A percentile compares a stretch with the other conserved stretches of the same genome.
These are phyloP conservation scores for Thraustochytrium sp. DNA, from an alignment of 352 stramenopile genomes.

Conservation along the genomic window DNA sequence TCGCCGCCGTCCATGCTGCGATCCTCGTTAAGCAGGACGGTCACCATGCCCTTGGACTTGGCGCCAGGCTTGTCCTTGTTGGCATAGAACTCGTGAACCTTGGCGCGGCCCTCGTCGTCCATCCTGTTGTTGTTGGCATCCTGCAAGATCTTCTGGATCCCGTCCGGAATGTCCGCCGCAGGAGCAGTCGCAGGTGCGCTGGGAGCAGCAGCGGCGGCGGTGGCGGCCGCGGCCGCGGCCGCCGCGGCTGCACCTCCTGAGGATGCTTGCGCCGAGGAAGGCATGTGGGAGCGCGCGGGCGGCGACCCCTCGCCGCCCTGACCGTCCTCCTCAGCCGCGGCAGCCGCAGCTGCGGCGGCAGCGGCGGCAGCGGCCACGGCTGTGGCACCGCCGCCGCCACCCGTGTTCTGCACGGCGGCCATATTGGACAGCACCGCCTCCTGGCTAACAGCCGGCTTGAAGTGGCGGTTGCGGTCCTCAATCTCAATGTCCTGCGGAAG, in stretches of 20 bases:
- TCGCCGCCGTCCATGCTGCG: neutral
- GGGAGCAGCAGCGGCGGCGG: neutral
- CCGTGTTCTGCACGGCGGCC: too few relatives aligned
- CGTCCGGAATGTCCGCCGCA: neutral
- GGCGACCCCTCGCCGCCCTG: too few relatives aligned
- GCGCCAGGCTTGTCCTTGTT: neutral
- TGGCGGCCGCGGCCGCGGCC: neutral
- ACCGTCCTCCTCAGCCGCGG: too few relatives aligned
- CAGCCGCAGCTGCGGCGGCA: neutral
- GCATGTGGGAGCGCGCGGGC: too few relatives aligned
- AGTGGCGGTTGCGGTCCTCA: constrained; percentile 10
- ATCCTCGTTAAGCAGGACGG: constrained; percentile 7
- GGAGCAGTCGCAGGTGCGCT: neutral
- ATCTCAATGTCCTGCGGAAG: constrained; percentile 11
- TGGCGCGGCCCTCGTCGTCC: neutral
- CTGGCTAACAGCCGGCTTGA: neutral
- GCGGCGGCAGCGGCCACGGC: too few relatives aligned
- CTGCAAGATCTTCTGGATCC: constrained; percentile 22
- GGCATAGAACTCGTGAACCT: constrained; percentile 12
- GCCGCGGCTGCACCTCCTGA: neutral
- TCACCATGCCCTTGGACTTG: neutral
- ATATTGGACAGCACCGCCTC: neutral
- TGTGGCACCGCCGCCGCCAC: too few relatives aligned
- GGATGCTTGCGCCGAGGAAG: too few relatives aligned
- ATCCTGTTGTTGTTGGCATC: constrained; percentile 26